Evolutionary conservation across 768 basidiomycete species (phyloP).

Genomic region (Termitomyces sp.): DNA sequence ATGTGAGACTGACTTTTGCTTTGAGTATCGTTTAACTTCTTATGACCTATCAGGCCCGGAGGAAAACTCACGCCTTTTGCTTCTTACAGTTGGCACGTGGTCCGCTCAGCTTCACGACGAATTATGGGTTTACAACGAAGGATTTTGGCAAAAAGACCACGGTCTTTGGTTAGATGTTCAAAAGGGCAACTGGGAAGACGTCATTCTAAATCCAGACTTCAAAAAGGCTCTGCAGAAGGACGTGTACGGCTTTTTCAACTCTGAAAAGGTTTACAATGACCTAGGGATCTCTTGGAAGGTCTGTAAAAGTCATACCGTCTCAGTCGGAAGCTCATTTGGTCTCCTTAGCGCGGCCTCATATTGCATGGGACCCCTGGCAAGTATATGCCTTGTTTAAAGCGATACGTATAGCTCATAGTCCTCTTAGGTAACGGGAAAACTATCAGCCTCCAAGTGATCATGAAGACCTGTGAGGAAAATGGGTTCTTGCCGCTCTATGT

Average conservation of each 20-base stretch:
- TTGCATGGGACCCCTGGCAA: conserved; percentile 77
- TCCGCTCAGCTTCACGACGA: conserved; percentile 55
- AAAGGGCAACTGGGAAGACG: conserved; percentile 67
- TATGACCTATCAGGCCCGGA: conserved; percentile 31
- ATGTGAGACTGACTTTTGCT: neutral
- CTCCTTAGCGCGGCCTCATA: conserved; percentile 67
- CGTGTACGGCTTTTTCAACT: conserved; percentile 75
- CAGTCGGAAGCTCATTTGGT: neutral
- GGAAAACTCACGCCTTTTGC: conserved; percentile 42
- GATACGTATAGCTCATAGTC: neutral
- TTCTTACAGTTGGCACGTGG: conserved; percentile 51
- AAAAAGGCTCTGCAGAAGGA: conserved; percentile 70
- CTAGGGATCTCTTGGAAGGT: conserved; percentile 85
- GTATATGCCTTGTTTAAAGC: conserved; percentile 1
- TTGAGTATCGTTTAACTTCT: neutral
- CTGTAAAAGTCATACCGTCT: neutral
- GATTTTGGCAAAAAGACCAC: conserved; percentile 61
- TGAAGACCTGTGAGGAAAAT: conserved; percentile 62
- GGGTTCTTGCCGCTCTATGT: conserved; percentile 75
- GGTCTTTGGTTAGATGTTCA: conserved; percentile 58
- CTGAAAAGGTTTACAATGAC: conserved; percentile 66
- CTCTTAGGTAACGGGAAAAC: conserved; percentile 74
- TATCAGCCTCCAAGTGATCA: conserved; percentile 77
- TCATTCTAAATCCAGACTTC: conserved; percentile 65
- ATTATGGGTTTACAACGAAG: conserved; percentile 74